Conservation (phyloP, 345 rosid genomes). For the Citrus trifoliata region DNA sequence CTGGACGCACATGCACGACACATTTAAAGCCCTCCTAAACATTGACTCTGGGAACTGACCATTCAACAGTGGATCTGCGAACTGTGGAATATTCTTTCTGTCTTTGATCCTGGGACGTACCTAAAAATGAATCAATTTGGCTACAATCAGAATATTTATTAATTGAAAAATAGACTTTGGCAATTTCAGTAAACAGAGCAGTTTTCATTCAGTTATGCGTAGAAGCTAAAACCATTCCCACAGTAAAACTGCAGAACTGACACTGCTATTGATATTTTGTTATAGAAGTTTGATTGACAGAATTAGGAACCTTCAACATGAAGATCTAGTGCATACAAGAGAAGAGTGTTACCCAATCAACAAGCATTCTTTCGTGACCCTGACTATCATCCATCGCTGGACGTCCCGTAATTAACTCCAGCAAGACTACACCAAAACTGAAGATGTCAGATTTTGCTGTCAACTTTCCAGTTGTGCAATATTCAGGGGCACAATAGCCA, state of each 20-base stretch:
- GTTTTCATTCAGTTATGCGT: neutral
- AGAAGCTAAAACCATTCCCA: neutral
- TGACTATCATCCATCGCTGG: slow-evolving; percentile 33
- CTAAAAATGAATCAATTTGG: slow-evolving; percentile 24
- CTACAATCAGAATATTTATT: neutral
- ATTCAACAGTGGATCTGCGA: slow-evolving; percentile 56
- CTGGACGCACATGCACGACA: slow-evolving; percentile 49
- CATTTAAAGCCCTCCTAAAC: slow-evolving; percentile 42
- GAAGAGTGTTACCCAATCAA: slow-evolving; percentile 48
- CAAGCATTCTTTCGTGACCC: slow-evolving; percentile 34
- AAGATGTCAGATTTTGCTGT: slow-evolving; percentile 63
- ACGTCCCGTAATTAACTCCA: slow-evolving; percentile 68
- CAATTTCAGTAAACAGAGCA: neutral
- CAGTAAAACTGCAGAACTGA: neutral
- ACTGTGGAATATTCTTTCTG: slow-evolving; percentile 5
- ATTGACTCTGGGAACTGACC: slow-evolving; percentile 28
- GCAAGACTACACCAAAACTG: slow-evolving; percentile 63
- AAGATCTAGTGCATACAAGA: neutral
- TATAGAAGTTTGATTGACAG: neutral
- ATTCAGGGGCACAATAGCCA: slow-evolving; percentile 83
- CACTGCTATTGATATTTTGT: neutral
- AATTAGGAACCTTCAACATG: neutral
- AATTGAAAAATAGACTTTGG: neutral
- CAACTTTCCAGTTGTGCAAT: slow-evolving; percentile 48
- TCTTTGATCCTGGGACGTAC: slow-evolving; percentile 27